phyloP scores from a whole-genome alignment of 495 filamentous ascomycete species.

The Geopyxis carbonaria region DNA sequence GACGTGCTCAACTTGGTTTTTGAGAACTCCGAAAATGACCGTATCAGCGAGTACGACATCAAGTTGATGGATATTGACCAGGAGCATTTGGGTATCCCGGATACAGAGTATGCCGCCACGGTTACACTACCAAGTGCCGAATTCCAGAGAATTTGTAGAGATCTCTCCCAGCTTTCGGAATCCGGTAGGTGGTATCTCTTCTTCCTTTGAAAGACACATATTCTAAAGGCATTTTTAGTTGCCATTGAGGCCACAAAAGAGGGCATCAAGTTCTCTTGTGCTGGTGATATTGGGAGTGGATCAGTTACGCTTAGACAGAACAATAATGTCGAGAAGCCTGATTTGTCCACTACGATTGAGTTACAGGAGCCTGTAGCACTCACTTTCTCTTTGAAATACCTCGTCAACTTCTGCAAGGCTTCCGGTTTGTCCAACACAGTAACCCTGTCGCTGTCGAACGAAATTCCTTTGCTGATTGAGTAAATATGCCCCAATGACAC shows the following conservation, averaged over 20 bases:
- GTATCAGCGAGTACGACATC: conserved; percentile 94
- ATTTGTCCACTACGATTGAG: conserved; percentile 69
- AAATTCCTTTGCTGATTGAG: conserved; percentile 91
- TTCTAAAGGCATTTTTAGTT: conserved; percentile 35
- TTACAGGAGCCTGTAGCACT: conserved; percentile 84
- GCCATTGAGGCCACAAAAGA: conserved; percentile 94
- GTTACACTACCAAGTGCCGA: conserved; percentile 76
- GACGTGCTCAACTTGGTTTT: conserved; percentile 92
- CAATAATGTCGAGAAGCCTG: conserved; percentile 79
- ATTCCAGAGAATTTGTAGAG: conserved; percentile 88
- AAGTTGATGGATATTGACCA: conserved; percentile 99
- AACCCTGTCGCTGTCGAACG: conserved; percentile 81
- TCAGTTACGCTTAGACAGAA: conserved; percentile 80
- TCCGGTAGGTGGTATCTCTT: conserved; percentile 55
- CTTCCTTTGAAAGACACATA: not conserved
- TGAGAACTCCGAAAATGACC: conserved; percentile 75
- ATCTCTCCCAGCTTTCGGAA: conserved; percentile 80
- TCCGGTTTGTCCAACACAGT: conserved; percentile 65
- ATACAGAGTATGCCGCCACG: conserved; percentile 90
- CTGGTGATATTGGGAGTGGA: conserved; percentile 89
- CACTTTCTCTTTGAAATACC: conserved; percentile 98
- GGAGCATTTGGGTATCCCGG: conserved; percentile 95
- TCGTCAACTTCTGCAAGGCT: conserved; percentile 99
- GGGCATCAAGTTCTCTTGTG: conserved; percentile 86
- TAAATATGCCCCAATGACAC: conserved; percentile 4